Conservation (phyloP, 805 yeast genomes). For the Danielia oregonensis region DNA sequence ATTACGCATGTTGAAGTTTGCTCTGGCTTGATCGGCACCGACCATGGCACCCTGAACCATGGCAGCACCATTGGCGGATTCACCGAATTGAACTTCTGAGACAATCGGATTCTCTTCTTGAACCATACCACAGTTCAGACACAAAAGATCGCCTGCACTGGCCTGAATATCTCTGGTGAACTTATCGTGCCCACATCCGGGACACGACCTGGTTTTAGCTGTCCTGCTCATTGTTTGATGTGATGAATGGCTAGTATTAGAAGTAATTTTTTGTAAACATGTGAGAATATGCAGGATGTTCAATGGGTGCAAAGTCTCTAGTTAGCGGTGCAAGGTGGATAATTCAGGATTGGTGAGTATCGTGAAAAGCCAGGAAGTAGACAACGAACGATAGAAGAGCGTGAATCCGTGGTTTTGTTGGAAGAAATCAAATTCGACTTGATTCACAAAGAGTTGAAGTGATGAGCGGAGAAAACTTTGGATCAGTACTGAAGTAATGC, state of each 20-base stretch:
- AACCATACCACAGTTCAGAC: conserved; percentile 82
- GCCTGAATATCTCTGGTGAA: conserved; percentile 15
- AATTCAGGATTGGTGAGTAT: too few relatives aligned
- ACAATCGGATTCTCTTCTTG: conserved; percentile 92
- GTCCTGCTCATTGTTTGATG: conserved; percentile 7
- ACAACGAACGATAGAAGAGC: too few relatives aligned
- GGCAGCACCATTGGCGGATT: conserved; percentile 90
- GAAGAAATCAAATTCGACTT: too few relatives aligned
- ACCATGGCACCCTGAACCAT: conserved; percentile 93
- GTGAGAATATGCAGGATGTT: neutral
- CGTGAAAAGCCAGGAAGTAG: too few relatives aligned
- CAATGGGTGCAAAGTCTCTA: neutral
- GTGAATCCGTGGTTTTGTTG: too few relatives aligned
- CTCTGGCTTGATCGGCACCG: conserved; percentile 80
- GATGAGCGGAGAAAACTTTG: too few relatives aligned
- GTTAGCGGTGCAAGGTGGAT: neutral
- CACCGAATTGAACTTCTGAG: conserved; percentile 92
- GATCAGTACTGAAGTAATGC: too few relatives aligned
- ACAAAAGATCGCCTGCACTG: conserved; percentile 66
- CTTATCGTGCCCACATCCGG: conserved; percentile 14
- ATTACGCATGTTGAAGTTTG: conserved; percentile 59
- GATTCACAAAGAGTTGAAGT: too few relatives aligned
- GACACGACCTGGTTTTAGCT: conserved; percentile 10
- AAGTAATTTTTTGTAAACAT: neutral
- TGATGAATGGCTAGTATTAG: neutral